These are phyloP conservation scores for Suillus cothurnatus DNA, from an alignment of 768 basidiomycete genomes.

Conservation along the genomic window DNA sequence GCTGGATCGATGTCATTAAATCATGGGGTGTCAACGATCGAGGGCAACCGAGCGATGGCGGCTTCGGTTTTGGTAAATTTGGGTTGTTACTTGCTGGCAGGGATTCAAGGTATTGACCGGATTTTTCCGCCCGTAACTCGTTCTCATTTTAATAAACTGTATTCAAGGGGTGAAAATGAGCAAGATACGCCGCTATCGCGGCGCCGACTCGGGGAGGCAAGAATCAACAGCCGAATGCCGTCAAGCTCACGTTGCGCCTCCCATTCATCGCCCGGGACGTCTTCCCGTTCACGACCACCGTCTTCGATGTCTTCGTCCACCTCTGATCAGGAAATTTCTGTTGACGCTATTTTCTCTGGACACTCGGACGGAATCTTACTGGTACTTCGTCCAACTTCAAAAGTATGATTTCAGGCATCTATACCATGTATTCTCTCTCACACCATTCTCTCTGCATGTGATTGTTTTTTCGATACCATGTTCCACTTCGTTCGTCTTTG, in stretches of 20 bases:
- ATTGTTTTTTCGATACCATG: not conserved
- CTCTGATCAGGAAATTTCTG: conserved; percentile 43
- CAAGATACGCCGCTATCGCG: conserved; percentile 32
- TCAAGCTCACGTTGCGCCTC: conserved; percentile 14
- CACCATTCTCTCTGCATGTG: not conserved
- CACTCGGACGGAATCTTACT: conserved; percentile 86
- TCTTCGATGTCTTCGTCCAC: conserved; percentile 10
- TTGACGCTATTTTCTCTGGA: conserved; percentile 84
- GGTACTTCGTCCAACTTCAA: conserved; percentile 59
- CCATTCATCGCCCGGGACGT: not conserved
- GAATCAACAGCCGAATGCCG: conserved; percentile 18
- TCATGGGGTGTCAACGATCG: conserved; percentile 85
- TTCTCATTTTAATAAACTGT: conserved; percentile 2
- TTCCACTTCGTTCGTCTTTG: not conserved
- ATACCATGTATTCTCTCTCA: not conserved
- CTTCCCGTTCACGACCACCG: conserved; percentile 16
- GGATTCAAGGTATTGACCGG: conserved; percentile 49
- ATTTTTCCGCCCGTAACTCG: not conserved
- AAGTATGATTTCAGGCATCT: not conserved
- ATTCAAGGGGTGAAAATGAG: conserved; percentile 26
- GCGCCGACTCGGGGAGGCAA: conserved; percentile 25
- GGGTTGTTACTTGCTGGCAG: conserved; percentile 56
- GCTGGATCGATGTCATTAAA: conserved; percentile 79
- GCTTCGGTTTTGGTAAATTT: conserved; percentile 82
- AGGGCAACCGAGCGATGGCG: conserved; percentile 81